Base-by-base conservation (phyloP, 129 eudicot species). In the Chrysanthemum seticuspe region DNA sequence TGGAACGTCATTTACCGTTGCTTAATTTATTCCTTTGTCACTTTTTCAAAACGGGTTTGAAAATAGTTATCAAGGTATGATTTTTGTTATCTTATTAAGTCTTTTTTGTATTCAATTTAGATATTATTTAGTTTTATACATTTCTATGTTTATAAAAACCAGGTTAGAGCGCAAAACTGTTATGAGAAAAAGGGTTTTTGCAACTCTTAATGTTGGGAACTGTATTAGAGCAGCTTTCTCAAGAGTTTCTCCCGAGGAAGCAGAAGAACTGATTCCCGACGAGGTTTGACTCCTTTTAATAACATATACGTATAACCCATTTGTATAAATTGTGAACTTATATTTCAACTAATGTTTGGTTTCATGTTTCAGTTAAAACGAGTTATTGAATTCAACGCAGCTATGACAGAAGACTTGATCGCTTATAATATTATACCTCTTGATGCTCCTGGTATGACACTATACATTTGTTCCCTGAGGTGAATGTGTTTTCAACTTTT, bases 351-450 rank as follows among this genome's bases (percentile, higher is more conserved):
- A 58, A 59, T 5, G 52, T 51, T 76, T 76, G 19, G 19, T 51
- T 68, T 64, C 14, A 49, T 1, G 36, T 79, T 80, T 62, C 85
- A 89, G 97, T 61, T 90, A 70, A 94, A 90, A 72, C 87, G 87
- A 15, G 85, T 90, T 60, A 86, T 94, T 69, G 89, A 88, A 85
- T 86, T 93, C 27, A 97, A 94, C 72, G 99, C 97, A 27, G 97
- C 96, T 50, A 90, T 94, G 99, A 86, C 91, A 15, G 97, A 90
- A 70, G 99, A 94, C 76, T 74, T 87, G 63, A 86, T 90, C 82
- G 21, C 21, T 19, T 19, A 88, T 80, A 94, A 94, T 75, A 94
- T 94, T 59, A 90, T 94, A 75, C 99, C 99, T 47, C 86, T 94
- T 75, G 99, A 94, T 80, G 89, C 94, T 67, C 87, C 97, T 62